Base-by-base conservation (phyloP, 352 stramenopile genomes). In the Pelagophyceae sp. region DNA sequence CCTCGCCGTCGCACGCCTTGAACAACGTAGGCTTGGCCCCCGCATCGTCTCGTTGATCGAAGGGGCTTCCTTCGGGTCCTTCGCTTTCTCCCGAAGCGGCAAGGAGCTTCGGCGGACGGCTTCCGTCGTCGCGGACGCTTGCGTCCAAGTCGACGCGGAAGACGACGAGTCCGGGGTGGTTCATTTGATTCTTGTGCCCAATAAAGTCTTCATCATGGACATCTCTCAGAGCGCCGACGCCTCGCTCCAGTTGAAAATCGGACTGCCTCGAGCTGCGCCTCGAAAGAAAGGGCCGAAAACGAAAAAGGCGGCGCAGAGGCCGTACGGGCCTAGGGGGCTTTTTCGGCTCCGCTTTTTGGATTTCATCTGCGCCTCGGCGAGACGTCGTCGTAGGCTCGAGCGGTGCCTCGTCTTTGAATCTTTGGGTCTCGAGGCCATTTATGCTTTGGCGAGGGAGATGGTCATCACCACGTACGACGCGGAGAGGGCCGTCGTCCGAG, bases 131-230 rank as follows among this genome's bases (percentile, higher is more conserved):
- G 17, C 61, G 3, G 61, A 71, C 29, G 3, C 2, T 27, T 6
- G 31, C 58, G 23, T 54, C 45, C 11, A 54, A 54, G 45, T n/a
- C n/a, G 61, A 38, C 61, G 27, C 2, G 6, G 17, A 38, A 27
- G 61, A 71, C 61, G 61, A 71, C 5, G 61, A 35, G 11, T 11
- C 15, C 19, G 27, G 11, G n/a, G 61, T 5, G 29, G 19, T 27
- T 15, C 54, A 63, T 27, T 27, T 71, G 3, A 27, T 71, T 1
- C 1, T 71, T 1, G 27, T 71, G n/a, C 61, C 61, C 3, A 71
- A 71, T 31, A 71, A 71, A 31, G 38, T 71, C 27, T 71, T 40
- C 61, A n/a, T 71, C 29, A 71, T 40, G 61, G 61, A 71, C 11
- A 71, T 71, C 11, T 71, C 61, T 27, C 6, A 19, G 29, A 71